Percentiles rank a stretch among this genome's conserved stretches.
Evolutionary conservation across 1,284 basidiomycete species (phyloP).

Genomic region (Xanthoconium separans): DNA sequence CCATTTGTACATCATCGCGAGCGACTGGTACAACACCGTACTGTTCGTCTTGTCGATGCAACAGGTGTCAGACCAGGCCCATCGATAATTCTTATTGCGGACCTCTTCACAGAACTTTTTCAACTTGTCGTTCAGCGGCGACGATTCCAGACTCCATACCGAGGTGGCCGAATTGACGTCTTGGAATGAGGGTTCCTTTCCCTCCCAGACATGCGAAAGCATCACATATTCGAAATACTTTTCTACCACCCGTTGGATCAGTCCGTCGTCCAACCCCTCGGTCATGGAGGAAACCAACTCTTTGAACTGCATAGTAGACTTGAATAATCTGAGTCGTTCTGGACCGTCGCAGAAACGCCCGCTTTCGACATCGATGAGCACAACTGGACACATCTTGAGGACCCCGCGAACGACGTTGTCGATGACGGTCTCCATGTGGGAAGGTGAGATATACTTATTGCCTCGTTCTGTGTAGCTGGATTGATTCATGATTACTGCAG

Average conservation of each 20-base stretch:
- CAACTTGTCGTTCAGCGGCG: neutral
- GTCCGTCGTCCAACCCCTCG: neutral
- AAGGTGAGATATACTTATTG: neutral
- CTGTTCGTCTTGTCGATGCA: too few species aligned
- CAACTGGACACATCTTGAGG: slow-evolving; percentile 1
- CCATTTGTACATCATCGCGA: too few species aligned
- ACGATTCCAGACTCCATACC: neutral
- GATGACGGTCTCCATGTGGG: neutral
- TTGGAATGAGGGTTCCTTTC: neutral
- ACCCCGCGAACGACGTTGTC: neutral
- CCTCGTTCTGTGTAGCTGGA: neutral
- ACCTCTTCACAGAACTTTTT: slow-evolving; percentile 1
- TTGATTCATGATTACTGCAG: neutral
- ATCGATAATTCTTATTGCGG: neutral
- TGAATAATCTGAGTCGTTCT: neutral
- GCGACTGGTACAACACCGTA: too few species aligned
- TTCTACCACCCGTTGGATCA: neutral
- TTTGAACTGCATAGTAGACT: neutral
- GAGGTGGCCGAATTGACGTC: neutral
- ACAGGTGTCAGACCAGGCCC: too few species aligned
- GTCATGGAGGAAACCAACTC: slow-evolving; percentile 9
- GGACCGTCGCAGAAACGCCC: neutral
- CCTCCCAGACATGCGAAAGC: slow-evolving; percentile 10
- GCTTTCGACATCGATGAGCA: slow-evolving; percentile 12
- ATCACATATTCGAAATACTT: neutral